phyloP scores from a whole-genome alignment of 139 green algal genomes.

The Chlorella vulgaris region DNA sequence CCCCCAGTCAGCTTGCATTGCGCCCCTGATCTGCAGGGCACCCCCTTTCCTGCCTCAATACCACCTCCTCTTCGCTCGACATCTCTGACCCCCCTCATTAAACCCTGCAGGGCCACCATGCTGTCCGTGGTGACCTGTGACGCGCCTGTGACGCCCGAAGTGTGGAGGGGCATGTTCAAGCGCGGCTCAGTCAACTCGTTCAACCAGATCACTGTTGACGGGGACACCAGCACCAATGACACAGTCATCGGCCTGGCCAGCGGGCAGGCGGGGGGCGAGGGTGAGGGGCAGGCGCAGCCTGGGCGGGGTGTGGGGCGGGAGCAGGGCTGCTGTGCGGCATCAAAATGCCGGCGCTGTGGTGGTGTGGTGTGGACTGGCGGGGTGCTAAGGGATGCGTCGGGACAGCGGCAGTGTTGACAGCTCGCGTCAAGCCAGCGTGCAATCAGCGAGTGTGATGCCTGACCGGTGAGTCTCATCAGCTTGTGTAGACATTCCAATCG shows the following conservation, averaged over 20 bases:
- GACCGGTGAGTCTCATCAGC: too few relatives aligned
- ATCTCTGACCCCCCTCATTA: neutral
- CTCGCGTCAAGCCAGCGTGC: too few relatives aligned
- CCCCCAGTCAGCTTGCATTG: too few relatives aligned
- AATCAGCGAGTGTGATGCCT: too few relatives aligned
- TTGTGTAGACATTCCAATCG: too few relatives aligned
- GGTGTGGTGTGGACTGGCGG: neutral
- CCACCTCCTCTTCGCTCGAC: neutral
- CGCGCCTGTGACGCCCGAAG: slow-evolving; percentile 70
- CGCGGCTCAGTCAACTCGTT: slow-evolving; percentile 72
- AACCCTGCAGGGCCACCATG: slow-evolving; percentile 84
- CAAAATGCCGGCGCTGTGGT: neutral
- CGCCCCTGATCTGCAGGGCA: too few relatives aligned
- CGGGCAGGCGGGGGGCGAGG: slow-evolving; percentile 62
- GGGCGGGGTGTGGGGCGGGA: neutral
- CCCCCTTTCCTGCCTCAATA: too few relatives aligned
- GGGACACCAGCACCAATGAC: slow-evolving; percentile 90
- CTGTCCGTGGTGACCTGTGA: slow-evolving; percentile 95
- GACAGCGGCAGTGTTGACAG: too few relatives aligned
- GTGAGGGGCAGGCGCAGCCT: neutral
- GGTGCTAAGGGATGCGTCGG: neutral
- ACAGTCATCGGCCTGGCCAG: slow-evolving; percentile 75
- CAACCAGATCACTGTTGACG: slow-evolving; percentile 87
- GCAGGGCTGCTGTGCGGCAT: neutral
- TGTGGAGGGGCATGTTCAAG: slow-evolving; percentile 85